Conservation (phyloP, 2,329 filamentous ascomycete genomes). For the Curvularia eragrostidis region DNA sequence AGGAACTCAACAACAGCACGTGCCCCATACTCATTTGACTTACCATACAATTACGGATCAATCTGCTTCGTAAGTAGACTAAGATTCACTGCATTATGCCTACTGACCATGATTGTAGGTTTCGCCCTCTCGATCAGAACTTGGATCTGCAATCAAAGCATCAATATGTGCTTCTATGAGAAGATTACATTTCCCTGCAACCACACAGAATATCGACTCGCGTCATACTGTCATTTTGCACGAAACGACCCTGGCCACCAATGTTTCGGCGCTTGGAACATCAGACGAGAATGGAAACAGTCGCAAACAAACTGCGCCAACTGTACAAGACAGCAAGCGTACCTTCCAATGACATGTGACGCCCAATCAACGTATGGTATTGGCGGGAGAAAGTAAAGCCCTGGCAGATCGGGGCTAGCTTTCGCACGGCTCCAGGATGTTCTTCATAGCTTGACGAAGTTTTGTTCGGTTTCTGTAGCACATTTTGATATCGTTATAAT, state of each 20-base stretch:
- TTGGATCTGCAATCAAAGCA: not conserved
- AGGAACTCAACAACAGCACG: not conserved
- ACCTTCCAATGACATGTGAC: not conserved
- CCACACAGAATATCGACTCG: constrained; percentile 65
- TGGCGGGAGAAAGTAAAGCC: not conserved
- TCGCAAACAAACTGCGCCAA: constrained; percentile 30
- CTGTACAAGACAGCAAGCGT: constrained; percentile 6
- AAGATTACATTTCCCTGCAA: constrained; percentile 70
- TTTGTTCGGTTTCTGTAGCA: not conserved
- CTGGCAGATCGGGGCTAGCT: not conserved
- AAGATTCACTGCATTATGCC: not conserved
- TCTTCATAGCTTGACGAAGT: not conserved
- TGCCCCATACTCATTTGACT: not conserved
- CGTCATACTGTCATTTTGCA: constrained; percentile 76
- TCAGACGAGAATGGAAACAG: constrained; percentile 65
- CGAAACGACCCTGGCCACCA: constrained; percentile 74
- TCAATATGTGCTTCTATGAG: constrained; percentile 72
- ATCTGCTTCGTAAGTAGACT: constrained; percentile 3
- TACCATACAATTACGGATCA: not conserved
- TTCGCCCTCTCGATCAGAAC: not conserved
- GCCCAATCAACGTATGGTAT: constrained; percentile 1
- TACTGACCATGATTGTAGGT: constrained; percentile 6
- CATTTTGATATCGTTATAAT: not conserved
- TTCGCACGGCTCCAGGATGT: not conserved
- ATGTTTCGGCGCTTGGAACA: constrained; percentile 71